phyloP scores from a whole-genome alignment of 2,329 filamentous ascomycete species.

The Phaeosphaeria sp. region DNA sequence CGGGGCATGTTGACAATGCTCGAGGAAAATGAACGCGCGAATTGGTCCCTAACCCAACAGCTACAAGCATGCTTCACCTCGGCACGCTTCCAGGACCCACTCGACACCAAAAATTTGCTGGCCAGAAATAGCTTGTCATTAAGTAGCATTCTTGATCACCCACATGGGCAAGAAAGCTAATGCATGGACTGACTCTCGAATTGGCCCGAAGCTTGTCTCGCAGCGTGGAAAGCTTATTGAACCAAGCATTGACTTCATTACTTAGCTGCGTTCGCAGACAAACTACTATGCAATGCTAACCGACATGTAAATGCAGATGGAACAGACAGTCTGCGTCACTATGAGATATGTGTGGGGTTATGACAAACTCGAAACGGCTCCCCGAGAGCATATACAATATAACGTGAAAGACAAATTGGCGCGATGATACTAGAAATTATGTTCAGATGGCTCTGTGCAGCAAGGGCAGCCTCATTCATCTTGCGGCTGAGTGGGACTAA shows the following conservation, averaged over 20 bases:
- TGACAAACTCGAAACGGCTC: not conserved
- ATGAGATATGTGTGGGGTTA: conserved; percentile 1
- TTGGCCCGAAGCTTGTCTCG: not conserved
- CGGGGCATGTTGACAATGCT: conserved; percentile 18
- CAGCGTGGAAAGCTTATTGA: not conserved
- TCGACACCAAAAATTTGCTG: not conserved
- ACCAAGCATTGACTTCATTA: not conserved
- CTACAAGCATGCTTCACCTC: conserved; percentile 5
- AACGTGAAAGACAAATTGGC: not conserved
- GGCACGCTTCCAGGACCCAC: not conserved
- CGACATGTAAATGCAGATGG: conserved; percentile 18
- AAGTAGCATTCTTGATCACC: not conserved
- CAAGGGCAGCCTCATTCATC: not conserved
- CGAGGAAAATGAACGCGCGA: conserved; percentile 10
- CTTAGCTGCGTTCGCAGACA: not conserved
- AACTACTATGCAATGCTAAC: conserved; percentile 24
- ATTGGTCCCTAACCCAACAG: not conserved
- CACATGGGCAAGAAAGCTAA: too few relatives aligned
- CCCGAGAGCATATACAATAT: not conserved
- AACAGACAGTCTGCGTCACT: not conserved
- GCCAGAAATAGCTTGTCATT: not conserved
- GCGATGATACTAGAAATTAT: not conserved
- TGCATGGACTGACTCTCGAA: too few relatives aligned
- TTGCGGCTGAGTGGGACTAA: conserved; percentile 17
- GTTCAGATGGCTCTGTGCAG: not conserved